phyloP scores from a whole-genome alignment of 768 basidiomycete genomes.

The Agrocybe chaxingu region DNA sequence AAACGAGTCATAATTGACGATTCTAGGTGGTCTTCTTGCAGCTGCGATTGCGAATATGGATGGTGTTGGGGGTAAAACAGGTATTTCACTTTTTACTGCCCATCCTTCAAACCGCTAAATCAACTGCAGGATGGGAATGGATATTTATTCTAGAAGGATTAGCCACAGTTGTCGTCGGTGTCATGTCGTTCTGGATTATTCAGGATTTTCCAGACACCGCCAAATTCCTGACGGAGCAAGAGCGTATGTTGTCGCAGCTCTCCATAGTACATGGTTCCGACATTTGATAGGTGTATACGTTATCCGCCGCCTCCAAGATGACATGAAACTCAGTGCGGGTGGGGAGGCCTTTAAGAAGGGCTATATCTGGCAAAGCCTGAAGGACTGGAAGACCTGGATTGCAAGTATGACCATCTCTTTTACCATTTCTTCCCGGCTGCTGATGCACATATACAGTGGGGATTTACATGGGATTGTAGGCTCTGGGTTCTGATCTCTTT shows the following conservation, averaged over 20 bases:
- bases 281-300: conserved; percentile 50
- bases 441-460: conserved; percentile 42
- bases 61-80: conserved; percentile 59
- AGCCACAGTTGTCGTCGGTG: conserved; percentile 55
- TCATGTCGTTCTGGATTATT: conserved; percentile 68
- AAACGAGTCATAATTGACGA: not conserved
- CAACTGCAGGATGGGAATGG: conserved; percentile 53
- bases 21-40: conserved; percentile 58
- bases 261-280: not conserved
- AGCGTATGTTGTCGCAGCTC: conserved; percentile 37
- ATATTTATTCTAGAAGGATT: conserved; percentile 77
- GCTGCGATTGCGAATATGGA: conserved; percentile 70
- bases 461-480: conserved; percentile 69
- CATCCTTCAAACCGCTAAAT: not conserved
- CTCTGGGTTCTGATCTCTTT: not conserved
- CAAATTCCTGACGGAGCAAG: conserved; percentile 62
- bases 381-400: conserved; percentile 73
- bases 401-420: conserved; percentile 43
- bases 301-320: conserved; percentile 60
- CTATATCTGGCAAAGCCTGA: conserved; percentile 58
- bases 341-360: conserved; percentile 52
- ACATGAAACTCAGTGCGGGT: conserved; percentile 63
- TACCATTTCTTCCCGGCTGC: not conserved
- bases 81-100: conserved; percentile 18
- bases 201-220: conserved; percentile 79